Evolutionary conservation across 805 yeast genomes (phyloP).

Genomic region (Ogataea pilisensis): DNA sequence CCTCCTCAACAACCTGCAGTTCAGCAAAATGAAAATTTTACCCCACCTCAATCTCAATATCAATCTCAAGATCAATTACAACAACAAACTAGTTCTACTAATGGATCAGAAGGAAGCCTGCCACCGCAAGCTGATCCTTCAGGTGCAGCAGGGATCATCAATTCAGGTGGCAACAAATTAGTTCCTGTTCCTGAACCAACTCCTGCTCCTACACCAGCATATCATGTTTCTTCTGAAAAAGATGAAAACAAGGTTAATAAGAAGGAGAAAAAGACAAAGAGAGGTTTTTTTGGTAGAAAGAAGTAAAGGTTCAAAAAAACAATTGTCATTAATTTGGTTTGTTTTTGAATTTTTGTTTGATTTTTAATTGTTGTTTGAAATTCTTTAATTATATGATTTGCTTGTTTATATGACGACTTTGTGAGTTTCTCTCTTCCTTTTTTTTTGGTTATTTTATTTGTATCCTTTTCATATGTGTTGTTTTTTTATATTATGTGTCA

Average conservation of each 20-base stretch:
- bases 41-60: conserved; percentile 3
- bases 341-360: too few species aligned
- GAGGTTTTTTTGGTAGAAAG: conserved; percentile 74
- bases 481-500: not conserved
- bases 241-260: conserved; percentile 8
- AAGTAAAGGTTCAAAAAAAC: conserved; percentile 29
- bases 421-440: too few species aligned
- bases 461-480: not conserved
- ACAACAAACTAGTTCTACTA: not conserved
- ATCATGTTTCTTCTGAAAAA: conserved; percentile 46
- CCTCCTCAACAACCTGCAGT: too few species aligned
- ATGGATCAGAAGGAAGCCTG: not conserved
- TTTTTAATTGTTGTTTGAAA: too few species aligned
- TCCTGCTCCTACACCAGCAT: conserved; percentile 41
- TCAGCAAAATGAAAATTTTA: too few species aligned
- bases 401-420: too few species aligned
- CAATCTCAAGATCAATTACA: not conserved
- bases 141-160: not conserved
- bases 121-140: conserved; percentile 2
- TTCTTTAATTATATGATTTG: too few species aligned
- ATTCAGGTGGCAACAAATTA: not conserved
- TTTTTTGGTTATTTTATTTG: not conserved
- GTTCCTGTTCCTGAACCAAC: conserved; percentile 27
- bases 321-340: not conserved
- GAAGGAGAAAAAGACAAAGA: conserved; percentile 48